Conservation (phyloP, 805 yeast species). For the Barnettozyma sucrosica region DNA sequence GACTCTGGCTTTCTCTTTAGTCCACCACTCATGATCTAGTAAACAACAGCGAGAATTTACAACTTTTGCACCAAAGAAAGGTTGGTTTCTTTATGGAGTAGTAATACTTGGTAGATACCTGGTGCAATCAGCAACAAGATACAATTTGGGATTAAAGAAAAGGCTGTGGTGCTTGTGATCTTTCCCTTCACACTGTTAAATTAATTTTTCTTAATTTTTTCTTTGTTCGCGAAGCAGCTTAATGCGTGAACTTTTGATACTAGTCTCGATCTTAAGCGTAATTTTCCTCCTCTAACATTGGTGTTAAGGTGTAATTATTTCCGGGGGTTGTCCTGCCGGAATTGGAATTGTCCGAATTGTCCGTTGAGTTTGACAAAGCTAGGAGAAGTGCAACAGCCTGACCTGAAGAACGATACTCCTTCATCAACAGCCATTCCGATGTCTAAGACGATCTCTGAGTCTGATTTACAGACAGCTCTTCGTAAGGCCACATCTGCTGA, state of each 20-base stretch:
- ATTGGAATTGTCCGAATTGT: background rate
- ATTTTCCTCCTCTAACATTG: background rate
- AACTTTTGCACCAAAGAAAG: background rate
- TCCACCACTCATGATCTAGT: conserved; percentile 1
- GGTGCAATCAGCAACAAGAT: background rate
- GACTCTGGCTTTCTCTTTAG: conserved; percentile 18
- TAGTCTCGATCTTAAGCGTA: background rate
- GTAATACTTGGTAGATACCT: background rate
- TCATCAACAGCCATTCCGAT: conserved; percentile 5
- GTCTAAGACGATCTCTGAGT: conserved; percentile 27
- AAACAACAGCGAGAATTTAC: background rate
- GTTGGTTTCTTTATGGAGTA: background rate
- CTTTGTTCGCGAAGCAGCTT: background rate
- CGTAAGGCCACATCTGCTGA: conserved; percentile 83
- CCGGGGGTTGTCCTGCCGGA: background rate
- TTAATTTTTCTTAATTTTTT: background rate
- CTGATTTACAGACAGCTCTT: conserved; percentile 35
- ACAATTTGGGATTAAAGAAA: background rate
- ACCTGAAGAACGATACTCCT: background rate
- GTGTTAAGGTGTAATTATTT: background rate
- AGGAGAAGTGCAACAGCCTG: background rate
- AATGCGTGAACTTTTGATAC: background rate
- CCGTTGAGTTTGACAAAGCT: background rate
- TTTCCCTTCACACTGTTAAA: background rate
- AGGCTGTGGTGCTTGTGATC: background rate